These are phyloP conservation scores for Chrysoporthe puriensis DNA, from an alignment of 2,329 filamentous ascomycete species.

Conservation along the genomic window DNA sequence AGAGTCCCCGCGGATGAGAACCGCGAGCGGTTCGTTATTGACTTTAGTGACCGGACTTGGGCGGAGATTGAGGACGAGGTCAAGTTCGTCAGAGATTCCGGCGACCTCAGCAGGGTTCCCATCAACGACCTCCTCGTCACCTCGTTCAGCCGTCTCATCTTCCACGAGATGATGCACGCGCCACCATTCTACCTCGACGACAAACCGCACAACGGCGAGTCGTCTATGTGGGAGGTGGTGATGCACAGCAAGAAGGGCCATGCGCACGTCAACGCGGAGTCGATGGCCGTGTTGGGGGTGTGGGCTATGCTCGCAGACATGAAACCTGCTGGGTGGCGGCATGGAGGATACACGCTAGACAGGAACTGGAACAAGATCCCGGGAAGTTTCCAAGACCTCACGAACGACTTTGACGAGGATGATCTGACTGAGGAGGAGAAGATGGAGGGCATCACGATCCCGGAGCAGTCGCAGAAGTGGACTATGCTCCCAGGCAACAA, in stretches of 20 bases:
- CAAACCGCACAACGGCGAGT: not conserved
- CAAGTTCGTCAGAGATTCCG: not conserved
- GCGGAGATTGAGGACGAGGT: slow-evolving; percentile 6
- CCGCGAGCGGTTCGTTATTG: slow-evolving; percentile 17
- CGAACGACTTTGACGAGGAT: slow-evolving; percentile 13
- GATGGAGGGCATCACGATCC: not conserved
- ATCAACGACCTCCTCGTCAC: slow-evolving; percentile 16
- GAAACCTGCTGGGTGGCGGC: not conserved
- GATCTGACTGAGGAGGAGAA: slow-evolving; percentile 14
- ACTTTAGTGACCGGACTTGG: slow-evolving; percentile 18
- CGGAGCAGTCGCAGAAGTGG: not conserved
- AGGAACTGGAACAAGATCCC: slow-evolving; percentile 15
- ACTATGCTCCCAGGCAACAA: not conserved
- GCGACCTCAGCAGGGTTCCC: not conserved
- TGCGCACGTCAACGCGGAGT: slow-evolving; percentile 24
- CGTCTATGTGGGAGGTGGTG: slow-evolving; percentile 17
- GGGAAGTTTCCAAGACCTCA: slow-evolving; percentile 15
- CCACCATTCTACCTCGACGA: slow-evolving; percentile 21
- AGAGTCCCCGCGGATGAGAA: slow-evolving; percentile 9
- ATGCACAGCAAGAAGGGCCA: slow-evolving; percentile 22
- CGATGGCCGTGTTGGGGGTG: slow-evolving; percentile 14
- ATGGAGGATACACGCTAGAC: slow-evolving; percentile 21
- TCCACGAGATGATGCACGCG: slow-evolving; percentile 20
- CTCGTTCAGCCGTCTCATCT: slow-evolving; percentile 17
- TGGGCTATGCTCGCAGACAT: slow-evolving; percentile 21